phyloP scores from a whole-genome alignment of 2,329 filamentous ascomycete genomes.

The Acrocalymma vagum region DNA sequence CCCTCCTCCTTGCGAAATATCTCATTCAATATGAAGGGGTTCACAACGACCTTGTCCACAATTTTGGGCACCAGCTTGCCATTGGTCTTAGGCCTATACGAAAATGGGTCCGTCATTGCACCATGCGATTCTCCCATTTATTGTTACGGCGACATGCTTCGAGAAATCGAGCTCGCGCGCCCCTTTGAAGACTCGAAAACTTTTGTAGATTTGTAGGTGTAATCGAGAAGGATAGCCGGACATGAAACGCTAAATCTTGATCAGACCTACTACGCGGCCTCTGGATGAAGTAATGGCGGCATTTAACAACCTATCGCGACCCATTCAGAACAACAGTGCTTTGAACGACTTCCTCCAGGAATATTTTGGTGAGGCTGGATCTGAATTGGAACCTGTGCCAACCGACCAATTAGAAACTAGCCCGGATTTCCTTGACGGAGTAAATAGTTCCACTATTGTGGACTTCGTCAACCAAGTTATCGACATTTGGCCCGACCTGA shows the following conservation, averaged over 20 bases:
- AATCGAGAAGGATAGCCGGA: no score
- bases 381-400: slow-evolving; percentile 66
- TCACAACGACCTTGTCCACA: slow-evolving; percentile 18
- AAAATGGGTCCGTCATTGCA: slow-evolving; percentile 67
- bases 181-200: slow-evolving; percentile 75
- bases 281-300: slow-evolving; percentile 68
- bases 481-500: slow-evolving; percentile 74
- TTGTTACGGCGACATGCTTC: slow-evolving; percentile 71
- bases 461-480: slow-evolving; percentile 72
- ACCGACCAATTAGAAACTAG: slow-evolving; percentile 62
- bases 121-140: slow-evolving; percentile 75
- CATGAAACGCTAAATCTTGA: slow-evolving; percentile 12
- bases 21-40: slow-evolving; percentile 11
- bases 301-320: slow-evolving; percentile 67
- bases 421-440: slow-evolving; percentile 63
- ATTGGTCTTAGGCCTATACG: slow-evolving; percentile 58
- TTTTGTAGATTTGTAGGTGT: slow-evolving; percentile 65
- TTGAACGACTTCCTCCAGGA: slow-evolving; percentile 68
- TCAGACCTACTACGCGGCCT: slow-evolving; percentile 68
- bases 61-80: slow-evolving; percentile 27
- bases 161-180: slow-evolving; percentile 68
- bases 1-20: slow-evolving; percentile 8
- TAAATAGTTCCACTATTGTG: slow-evolving; percentile 66
- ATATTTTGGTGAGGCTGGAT: slow-evolving; percentile 71
- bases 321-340: slow-evolving; percentile 69